A percentile compares a stretch with the other conserved stretches of the same genome.
phyloP scores from a whole-genome alignment of 2,329 filamentous ascomycete genomes.

The Metarhizium anisopliae region DNA sequence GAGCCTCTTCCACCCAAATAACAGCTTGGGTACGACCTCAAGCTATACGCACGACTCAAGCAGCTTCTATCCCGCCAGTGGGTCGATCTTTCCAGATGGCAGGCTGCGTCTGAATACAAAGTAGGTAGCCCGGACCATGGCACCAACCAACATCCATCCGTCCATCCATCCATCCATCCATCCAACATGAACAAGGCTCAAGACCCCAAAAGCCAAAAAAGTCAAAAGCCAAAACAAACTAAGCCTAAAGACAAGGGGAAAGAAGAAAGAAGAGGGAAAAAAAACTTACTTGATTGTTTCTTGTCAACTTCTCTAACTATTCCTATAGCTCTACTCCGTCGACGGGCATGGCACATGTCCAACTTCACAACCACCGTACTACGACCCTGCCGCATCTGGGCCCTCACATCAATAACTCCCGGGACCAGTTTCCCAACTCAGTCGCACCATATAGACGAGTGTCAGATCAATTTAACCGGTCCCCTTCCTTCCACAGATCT shows the following conservation, averaged over 20 bases:
- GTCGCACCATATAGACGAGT: conserved; percentile 42
- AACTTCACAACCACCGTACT: conserved; percentile 32
- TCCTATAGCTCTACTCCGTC: conserved; percentile 35
- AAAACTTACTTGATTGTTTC: too few species aligned
- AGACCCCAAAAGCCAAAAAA: background rate
- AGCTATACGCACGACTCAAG: conserved; percentile 41
- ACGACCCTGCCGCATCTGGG: conserved; percentile 43
- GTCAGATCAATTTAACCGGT: conserved; percentile 41
- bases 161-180: background rate
- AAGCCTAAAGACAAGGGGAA: background rate
- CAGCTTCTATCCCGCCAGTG: conserved; percentile 36
- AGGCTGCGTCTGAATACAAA: conserved; percentile 45
- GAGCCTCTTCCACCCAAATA: conserved; percentile 39
- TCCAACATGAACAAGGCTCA: background rate
- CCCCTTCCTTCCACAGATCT: conserved; percentile 38
- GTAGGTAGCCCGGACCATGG: conserved; percentile 30
- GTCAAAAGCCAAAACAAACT: background rate
- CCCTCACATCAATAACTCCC: conserved; percentile 37
- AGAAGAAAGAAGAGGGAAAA: too few species aligned
- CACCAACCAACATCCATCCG: conserved; percentile 1
- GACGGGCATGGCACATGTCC: conserved; percentile 50
- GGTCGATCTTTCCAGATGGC: conserved; percentile 42
- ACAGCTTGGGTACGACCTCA: conserved; percentile 34
- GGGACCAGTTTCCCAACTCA: conserved; percentile 44
- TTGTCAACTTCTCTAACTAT: conserved; percentile 10